Conservation (phyloP, 768 basidiomycete species). For the Boletus insuetus region DNA sequence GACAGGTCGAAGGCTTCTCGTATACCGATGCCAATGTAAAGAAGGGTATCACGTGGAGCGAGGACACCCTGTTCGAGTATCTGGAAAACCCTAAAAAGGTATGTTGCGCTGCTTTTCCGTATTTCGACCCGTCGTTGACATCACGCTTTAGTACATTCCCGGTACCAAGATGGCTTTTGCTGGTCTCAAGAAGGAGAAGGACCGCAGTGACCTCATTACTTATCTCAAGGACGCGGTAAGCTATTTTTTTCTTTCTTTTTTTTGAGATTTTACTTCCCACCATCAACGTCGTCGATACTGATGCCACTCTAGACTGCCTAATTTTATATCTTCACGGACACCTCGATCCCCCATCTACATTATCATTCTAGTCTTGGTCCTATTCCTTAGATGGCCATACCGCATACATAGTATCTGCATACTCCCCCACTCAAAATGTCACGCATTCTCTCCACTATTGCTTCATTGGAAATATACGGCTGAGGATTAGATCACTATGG, state of each 20-base stretch:
- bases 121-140: not conserved
- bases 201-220: conserved; percentile 91
- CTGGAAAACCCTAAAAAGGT: conserved; percentile 98
- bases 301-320: conserved; percentile 24
- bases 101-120: conserved; percentile 9
- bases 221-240: conserved; percentile 74
- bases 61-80: conserved; percentile 91
- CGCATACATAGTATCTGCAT: conserved; percentile 21
- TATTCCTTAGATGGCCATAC: conserved; percentile 37
- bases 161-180: conserved; percentile 99
- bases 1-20: conserved; percentile 80
- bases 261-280: not conserved
- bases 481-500: not conserved
- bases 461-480: not conserved
- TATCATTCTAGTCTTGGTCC: conserved; percentile 23
- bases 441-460: conserved; percentile 5
- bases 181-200: conserved; percentile 98
- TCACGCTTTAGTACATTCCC: conserved; percentile 72
- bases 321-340: conserved; percentile 20
- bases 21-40: conserved; percentile 95
- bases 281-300: not conserved
- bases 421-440: conserved; percentile 30
- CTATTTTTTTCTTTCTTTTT: conserved; percentile 13
- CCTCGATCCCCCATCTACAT: conserved; percentile 12
- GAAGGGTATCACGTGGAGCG: conserved; percentile 87